phyloP scores from a whole-genome alignment of 2,329 filamentous ascomycete species.

The Pseudocercospora ulei region DNA sequence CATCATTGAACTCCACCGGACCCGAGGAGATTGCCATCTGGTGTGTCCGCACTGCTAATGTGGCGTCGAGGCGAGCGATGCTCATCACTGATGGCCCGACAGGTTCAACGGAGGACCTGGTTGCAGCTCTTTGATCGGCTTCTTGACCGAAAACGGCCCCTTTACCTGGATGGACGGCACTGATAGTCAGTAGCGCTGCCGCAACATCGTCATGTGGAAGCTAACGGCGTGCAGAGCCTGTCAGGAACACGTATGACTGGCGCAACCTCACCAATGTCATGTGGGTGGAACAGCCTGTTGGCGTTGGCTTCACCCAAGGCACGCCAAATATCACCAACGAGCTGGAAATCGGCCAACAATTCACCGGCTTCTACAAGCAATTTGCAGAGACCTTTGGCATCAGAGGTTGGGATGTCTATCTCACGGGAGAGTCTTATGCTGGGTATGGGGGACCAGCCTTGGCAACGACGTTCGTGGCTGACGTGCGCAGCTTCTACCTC shows the following conservation, averaged over 20 bases:
- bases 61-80: too few species aligned
- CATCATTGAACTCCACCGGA: conserved; percentile 42
- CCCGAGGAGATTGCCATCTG: conserved; percentile 45
- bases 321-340: conserved; percentile 33
- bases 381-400: conserved; percentile 45
- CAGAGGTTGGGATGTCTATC: conserved; percentile 42
- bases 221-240: conserved; percentile 5
- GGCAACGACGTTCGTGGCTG: not conserved
- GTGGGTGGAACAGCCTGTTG: conserved; percentile 51
- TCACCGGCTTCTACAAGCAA: conserved; percentile 43
- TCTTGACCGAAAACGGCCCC: conserved; percentile 22
- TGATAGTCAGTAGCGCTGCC: not conserved
- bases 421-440: conserved; percentile 24
- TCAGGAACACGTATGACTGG: conserved; percentile 14
- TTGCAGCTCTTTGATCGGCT: conserved; percentile 21
- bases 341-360: conserved; percentile 37
- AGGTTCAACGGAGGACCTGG: conserved; percentile 26
- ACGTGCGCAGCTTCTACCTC: conserved; percentile 6
- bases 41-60: conserved; percentile 28
- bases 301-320: conserved; percentile 40
- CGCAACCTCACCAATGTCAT: conserved; percentile 62
- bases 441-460: too few species aligned
- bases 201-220: not conserved
- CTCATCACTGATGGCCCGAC: conserved; percentile 1
- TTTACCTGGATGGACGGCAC: conserved; percentile 34